Conservation (phyloP, 345 rosid species). For the Linum trigynum region DNA sequence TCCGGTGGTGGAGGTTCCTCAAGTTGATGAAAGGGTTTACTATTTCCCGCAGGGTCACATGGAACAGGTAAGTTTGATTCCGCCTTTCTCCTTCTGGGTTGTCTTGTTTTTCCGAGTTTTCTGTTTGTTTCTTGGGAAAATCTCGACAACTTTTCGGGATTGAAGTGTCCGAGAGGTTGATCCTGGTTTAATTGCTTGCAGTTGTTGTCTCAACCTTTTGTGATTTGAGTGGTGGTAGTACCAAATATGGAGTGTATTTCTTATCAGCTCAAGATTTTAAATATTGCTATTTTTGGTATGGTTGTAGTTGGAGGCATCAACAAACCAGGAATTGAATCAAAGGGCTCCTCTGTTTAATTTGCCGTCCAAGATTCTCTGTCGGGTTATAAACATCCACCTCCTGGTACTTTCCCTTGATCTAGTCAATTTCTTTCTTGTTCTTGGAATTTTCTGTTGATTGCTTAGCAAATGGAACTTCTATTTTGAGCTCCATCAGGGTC, state of each 20-base stretch:
- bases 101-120: background rate
- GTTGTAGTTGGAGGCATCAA: slow-evolving; percentile 74
- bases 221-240: background rate
- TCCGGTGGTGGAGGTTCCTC: background rate
- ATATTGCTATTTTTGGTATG: slow-evolving; percentile 17
- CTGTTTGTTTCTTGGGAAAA: background rate
- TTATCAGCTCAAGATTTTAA: background rate
- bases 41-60: background rate
- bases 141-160: too few relatives aligned
- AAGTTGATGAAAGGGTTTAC: background rate
- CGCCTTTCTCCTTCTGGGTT: background rate
- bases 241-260: background rate
- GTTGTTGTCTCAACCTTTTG: background rate
- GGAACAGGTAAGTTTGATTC: background rate
- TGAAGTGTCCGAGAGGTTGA: too few relatives aligned
- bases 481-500: background rate
- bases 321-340: slow-evolving; percentile 66
- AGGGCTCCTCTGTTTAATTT: slow-evolving; percentile 58
- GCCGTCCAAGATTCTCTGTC: slow-evolving; percentile 75
- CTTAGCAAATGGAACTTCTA: background rate
- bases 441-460: background rate
- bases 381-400: slow-evolving; percentile 56
- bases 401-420: slow-evolving; percentile 37
- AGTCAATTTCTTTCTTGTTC: background rate
- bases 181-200: background rate